Percentiles rank a stretch among this genome's conserved stretches.
phyloP scores from a whole-genome alignment of 2,329 filamentous ascomycete genomes.

The Aspergillus caelatus region DNA sequence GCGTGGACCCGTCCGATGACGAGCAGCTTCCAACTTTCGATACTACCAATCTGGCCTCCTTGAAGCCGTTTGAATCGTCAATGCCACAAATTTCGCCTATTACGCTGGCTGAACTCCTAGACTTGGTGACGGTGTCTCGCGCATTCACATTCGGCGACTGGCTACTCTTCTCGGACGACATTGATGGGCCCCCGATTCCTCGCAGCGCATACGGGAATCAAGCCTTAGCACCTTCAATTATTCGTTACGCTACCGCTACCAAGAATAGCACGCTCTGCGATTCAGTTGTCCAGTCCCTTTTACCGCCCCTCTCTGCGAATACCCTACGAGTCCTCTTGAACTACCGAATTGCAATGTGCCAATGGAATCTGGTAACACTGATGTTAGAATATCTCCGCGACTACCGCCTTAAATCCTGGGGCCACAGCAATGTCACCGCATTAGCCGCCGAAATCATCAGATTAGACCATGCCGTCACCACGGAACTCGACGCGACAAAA shows the following conservation, averaged over 20 bases:
- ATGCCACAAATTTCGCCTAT: conserved; percentile 47
- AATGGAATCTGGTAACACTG: conserved; percentile 38
- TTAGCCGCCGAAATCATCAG: conserved; percentile 45
- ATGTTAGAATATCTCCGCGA: conserved; percentile 39
- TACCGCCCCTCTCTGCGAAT: conserved; percentile 37
- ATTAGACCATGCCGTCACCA: conserved; percentile 31
- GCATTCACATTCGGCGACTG: conserved; percentile 55
- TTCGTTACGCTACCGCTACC: conserved; percentile 57
- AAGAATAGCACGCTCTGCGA: conserved; percentile 43
- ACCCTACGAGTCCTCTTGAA: conserved; percentile 41
- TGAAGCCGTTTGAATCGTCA: conserved; percentile 30
- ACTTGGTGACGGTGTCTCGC: conserved; percentile 51
- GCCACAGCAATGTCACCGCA: conserved; percentile 38
- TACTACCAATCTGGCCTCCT: conserved; percentile 17
- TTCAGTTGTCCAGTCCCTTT: conserved; percentile 31
- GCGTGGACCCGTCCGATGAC: conserved; percentile 17
- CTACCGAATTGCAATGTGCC: conserved; percentile 33
- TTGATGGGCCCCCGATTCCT: conserved; percentile 58
- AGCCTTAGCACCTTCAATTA: conserved; percentile 54
- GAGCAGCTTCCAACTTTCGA: conserved; percentile 22
- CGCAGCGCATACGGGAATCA: conserved; percentile 49
- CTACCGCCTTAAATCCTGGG: conserved; percentile 39
- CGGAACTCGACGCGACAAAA: conserved; percentile 6
- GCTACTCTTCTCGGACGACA: conserved; percentile 55
- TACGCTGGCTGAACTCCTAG: conserved; percentile 55